These are phyloP conservation scores for Botrytis pseudocinerea DNA, from an alignment of 2,329 filamentous ascomycete species.

Conservation along the genomic window DNA sequence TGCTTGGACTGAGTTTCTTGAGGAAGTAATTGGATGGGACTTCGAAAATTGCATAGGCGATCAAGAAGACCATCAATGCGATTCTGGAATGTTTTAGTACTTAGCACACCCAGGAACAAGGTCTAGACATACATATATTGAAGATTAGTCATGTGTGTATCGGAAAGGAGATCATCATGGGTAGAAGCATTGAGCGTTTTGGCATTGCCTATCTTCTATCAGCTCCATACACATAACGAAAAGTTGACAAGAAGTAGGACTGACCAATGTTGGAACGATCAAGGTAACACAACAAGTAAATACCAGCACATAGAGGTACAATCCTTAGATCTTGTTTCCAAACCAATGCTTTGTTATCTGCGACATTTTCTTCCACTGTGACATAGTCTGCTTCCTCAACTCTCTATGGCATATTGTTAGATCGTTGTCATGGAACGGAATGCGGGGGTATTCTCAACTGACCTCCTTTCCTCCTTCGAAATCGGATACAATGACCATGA, in stretches of 20 bases:
- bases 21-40: conserved; percentile 52
- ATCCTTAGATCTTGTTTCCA: conserved; percentile 64
- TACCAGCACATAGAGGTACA: conserved; percentile 60
- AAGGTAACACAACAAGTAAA: conserved; percentile 68
- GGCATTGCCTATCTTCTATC: conserved; percentile 50
- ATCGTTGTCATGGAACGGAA: not conserved
- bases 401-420: not conserved
- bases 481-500: not conserved
- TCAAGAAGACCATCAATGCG: conserved; percentile 49
- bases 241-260: not conserved
- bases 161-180: conserved; percentile 60
- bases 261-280: conserved; percentile 67
- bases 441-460: not conserved
- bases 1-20: conserved; percentile 49
- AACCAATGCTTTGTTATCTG: conserved; percentile 46
- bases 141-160: conserved; percentile 60
- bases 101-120: not conserved
- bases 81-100: conserved; percentile 36
- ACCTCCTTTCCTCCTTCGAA: conserved; percentile 14
- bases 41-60: conserved; percentile 52
- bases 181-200: conserved; percentile 64
- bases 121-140: conserved; percentile 53
- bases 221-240: not conserved
- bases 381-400: conserved; percentile 7
- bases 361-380: conserved; percentile 11